A percentile compares a stretch with the other conserved stretches of the same genome.
Conservation (phyloP, 2,329 filamentous ascomycete genomes). For the Seiridium cupressi region DNA sequence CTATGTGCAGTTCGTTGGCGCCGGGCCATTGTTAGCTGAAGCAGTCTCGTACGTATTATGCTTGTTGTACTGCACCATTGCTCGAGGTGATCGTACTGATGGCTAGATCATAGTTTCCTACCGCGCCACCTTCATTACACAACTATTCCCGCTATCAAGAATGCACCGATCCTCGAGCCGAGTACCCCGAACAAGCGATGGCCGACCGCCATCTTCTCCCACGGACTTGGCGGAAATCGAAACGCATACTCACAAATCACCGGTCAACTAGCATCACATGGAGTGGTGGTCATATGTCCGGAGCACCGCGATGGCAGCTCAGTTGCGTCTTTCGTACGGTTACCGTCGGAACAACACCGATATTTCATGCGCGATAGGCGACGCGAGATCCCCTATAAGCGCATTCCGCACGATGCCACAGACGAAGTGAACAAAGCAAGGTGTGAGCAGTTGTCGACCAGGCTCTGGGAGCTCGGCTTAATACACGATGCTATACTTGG, state of each 20-base stretch:
- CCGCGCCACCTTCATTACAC: constrained; percentile 73
- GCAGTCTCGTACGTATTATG: constrained; percentile 53
- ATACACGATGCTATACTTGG: constrained; percentile 66
- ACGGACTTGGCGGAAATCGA: constrained; percentile 76
- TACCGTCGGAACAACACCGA: constrained; percentile 47
- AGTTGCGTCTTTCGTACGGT: constrained; percentile 70
- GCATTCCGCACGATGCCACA: constrained; percentile 60
- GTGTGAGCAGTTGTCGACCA: constrained; percentile 70
- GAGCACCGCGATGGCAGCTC: constrained; percentile 83
- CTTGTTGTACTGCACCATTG: too few relatives aligned
- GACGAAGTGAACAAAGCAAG: constrained; percentile 65
- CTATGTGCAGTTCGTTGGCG: constrained; percentile 74
- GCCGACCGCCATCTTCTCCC: constrained; percentile 84
- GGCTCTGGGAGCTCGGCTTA: constrained; percentile 76
- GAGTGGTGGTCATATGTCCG: constrained; percentile 75
- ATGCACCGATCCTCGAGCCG: constrained; percentile 61
- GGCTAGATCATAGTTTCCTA: constrained; percentile 44
- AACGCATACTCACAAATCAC: constrained; percentile 85
- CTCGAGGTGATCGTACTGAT: neutral
- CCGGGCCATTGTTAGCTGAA: constrained; percentile 55
- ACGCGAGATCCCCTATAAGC: constrained; percentile 44
- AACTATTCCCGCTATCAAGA: constrained; percentile 69
- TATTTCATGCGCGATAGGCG: constrained; percentile 31
- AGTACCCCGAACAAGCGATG: constrained; percentile 54
- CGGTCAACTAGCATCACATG: constrained; percentile 76